A percentile compares a stretch with the other conserved stretches of the same genome.
Evolutionary conservation across 2,329 filamentous ascomycete species (phyloP).

Genomic region (Thyridium curvatum): DNA sequence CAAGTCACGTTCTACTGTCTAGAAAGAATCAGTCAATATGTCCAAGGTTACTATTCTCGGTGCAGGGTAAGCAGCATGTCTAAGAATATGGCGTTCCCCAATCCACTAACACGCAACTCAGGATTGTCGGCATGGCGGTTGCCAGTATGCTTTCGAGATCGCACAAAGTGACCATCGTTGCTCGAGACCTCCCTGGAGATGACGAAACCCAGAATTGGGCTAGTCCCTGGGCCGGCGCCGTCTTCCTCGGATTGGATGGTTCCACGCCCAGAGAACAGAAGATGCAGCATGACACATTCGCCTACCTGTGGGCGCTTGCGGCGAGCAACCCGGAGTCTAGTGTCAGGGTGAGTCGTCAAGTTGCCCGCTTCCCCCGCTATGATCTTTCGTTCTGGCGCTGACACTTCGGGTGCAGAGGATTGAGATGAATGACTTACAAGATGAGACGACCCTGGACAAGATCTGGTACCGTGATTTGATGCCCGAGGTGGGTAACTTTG

Average conservation of each 20-base stretch:
- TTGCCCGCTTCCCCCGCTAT: too few relatives aligned
- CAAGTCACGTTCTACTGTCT: not conserved
- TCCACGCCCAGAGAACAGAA: not conserved
- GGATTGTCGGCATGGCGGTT: not conserved
- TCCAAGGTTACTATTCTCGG: not conserved
- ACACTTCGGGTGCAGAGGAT: conserved; percentile 2
- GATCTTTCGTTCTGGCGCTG: too few relatives aligned
- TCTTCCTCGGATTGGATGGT: not conserved
- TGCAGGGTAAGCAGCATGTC: not conserved
- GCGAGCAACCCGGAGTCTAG: conserved; percentile 7
- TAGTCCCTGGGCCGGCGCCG: conserved; percentile 1
- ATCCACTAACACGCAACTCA: not conserved
- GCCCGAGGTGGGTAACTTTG: not conserved
- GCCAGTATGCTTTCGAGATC: not conserved
- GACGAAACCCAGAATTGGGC: not conserved
- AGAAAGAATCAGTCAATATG: not conserved
- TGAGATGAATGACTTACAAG: conserved; percentile 7
- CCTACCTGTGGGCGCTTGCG: conserved; percentile 8
- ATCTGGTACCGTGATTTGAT: conserved; percentile 1
- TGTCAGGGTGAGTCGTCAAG: conserved; percentile 2
- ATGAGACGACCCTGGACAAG: conserved; percentile 4
- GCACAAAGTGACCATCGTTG: not conserved
- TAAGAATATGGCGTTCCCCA: not conserved
- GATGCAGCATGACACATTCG: conserved; percentile 4
- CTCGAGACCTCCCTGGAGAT: not conserved